phyloP scores from a whole-genome alignment of 1,284 basidiomycete genomes.

The Leccinum subspadiceum region DNA sequence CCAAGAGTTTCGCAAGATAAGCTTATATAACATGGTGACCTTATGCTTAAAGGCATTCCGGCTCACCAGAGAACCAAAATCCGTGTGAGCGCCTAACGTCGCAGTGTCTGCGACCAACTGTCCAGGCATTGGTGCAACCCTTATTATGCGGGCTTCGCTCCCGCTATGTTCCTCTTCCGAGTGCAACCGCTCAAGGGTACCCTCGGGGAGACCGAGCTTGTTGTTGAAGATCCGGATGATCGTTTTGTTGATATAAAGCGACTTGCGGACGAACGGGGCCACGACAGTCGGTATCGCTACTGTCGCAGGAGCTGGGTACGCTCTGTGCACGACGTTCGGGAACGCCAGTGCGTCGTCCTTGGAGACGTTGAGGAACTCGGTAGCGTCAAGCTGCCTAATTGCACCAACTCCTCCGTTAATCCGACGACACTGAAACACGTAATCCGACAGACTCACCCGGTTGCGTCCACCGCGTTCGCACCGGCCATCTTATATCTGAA shows the following conservation, averaged over 20 bases:
- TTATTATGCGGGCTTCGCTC: conserved; percentile 60
- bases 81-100: conserved; percentile 54
- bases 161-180: conserved; percentile 47
- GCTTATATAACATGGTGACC: not conserved
- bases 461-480: conserved; percentile 60
- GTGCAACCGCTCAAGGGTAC: conserved; percentile 50
- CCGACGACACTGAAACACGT: too few species aligned
- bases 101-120: conserved; percentile 28
- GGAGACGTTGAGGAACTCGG: conserved; percentile 66
- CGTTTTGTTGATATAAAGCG: conserved; percentile 53
- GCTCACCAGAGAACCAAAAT: conserved; percentile 50
- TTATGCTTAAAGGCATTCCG: not conserved
- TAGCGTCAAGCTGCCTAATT: conserved; percentile 41
- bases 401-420: not conserved
- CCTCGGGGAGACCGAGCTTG: conserved; percentile 52
- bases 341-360: conserved; percentile 65
- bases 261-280: conserved; percentile 56
- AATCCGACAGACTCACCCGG: conserved; percentile 37
- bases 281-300: conserved; percentile 50
- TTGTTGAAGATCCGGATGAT: conserved; percentile 57
- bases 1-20: not conserved
- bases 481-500: conserved; percentile 64
- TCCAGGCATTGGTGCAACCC: conserved; percentile 41
- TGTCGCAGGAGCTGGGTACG: conserved; percentile 54
- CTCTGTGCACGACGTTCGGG: conserved; percentile 48